Conservation (phyloP, 2,329 filamentous ascomycete genomes). For the Byssochlamys sp. region DNA sequence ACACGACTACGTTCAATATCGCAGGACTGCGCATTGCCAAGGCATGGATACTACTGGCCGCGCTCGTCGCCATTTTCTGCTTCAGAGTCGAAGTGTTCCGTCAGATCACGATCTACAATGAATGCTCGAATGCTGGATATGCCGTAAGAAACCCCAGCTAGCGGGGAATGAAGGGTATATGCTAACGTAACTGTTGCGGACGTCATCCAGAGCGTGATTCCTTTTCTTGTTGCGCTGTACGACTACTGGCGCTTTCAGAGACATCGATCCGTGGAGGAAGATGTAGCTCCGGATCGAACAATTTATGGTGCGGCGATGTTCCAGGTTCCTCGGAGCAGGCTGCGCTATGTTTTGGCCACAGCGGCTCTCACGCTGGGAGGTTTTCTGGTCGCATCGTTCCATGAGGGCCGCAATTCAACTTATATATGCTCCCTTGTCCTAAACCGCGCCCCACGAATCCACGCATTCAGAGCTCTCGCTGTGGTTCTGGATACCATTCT, state of each 20-base stretch:
- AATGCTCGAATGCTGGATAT: slow-evolving; percentile 33
- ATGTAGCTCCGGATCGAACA: slow-evolving; percentile 7
- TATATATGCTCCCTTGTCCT: slow-evolving; percentile 41
- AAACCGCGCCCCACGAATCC: slow-evolving; percentile 24
- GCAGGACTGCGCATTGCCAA: slow-evolving; percentile 6
- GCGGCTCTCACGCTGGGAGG: slow-evolving; percentile 31
- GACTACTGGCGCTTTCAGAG: slow-evolving; percentile 29
- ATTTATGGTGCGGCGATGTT: slow-evolving; percentile 22
- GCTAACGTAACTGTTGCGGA: background rate
- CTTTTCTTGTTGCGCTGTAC: slow-evolving; percentile 33
- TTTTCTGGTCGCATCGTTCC: slow-evolving; percentile 25
- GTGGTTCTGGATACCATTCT: slow-evolving; percentile 35
- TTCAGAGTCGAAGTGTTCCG: slow-evolving; percentile 33
- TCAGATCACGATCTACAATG: slow-evolving; percentile 29
- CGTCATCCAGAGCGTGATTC: slow-evolving; percentile 25
- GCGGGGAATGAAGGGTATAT: background rate
- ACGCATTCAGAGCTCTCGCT: slow-evolving; percentile 28
- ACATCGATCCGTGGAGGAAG: slow-evolving; percentile 11
- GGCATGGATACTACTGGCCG: slow-evolving; percentile 15
- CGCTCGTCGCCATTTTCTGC: slow-evolving; percentile 16
- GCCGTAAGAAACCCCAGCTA: slow-evolving; percentile 19
- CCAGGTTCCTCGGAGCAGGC: slow-evolving; percentile 23
- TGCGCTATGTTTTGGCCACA: slow-evolving; percentile 31
- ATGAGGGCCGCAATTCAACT: slow-evolving; percentile 33
- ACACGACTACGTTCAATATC: background rate